phyloP scores from a whole-genome alignment of 768 basidiomycete species.

The Udeniomyces megalosporus region DNA sequence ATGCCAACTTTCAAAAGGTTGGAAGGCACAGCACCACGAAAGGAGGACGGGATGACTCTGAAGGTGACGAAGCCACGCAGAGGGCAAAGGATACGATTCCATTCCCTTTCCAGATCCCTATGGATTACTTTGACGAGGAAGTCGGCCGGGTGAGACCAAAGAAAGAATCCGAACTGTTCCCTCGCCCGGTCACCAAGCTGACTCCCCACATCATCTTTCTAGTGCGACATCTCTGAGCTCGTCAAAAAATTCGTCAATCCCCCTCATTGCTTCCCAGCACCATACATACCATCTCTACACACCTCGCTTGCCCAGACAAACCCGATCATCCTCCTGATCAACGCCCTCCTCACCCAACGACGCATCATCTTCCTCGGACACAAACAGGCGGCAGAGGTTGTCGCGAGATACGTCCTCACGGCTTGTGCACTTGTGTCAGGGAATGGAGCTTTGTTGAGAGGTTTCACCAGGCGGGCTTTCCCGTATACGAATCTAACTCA shows the following conservation, averaged over 20 bases:
- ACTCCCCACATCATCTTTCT: background rate
- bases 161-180: background rate
- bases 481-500: constrained; percentile 77
- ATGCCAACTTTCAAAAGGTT: constrained; percentile 42
- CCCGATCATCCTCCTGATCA: constrained; percentile 87
- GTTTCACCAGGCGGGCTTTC: constrained; percentile 80
- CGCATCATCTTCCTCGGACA: constrained; percentile 93
- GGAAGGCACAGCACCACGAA: constrained; percentile 43
- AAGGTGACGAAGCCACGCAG: no score
- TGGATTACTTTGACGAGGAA: constrained; percentile 80
- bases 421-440: constrained; percentile 88
- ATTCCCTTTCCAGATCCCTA: constrained; percentile 69
- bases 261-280: constrained; percentile 32
- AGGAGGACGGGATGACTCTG: no score
- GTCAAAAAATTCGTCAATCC: constrained; percentile 57
- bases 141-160: constrained; percentile 68
- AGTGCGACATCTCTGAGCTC: constrained; percentile 87
- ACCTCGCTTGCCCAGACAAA: constrained; percentile 80
- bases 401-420: constrained; percentile 78
- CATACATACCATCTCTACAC: constrained; percentile 75
- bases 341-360: constrained; percentile 85
- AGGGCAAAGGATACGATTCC: no score
- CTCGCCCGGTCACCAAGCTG: background rate
- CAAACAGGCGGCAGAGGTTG: constrained; percentile 71
- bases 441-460: constrained; percentile 59